Evolutionary conservation across 805 yeast genomes (phyloP), one percentile per base, ranked within the genome.

Genomic region (Starmerella sirachaensis): DNA sequence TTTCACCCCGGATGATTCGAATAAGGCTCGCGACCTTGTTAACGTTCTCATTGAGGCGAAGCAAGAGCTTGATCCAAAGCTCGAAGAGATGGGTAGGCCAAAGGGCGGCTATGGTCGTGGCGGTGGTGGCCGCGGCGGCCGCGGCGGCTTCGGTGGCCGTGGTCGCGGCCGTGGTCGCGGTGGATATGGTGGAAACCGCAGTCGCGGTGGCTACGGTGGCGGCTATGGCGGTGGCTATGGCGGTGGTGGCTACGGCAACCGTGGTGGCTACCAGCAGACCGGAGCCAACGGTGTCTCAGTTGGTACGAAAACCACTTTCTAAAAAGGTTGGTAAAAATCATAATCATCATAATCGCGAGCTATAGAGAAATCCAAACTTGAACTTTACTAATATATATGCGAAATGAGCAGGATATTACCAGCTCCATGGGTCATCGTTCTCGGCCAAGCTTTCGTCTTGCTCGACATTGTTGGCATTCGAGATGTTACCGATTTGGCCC

Each of bases 1-100:
- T 62, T 91, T 91, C 73, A 84, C 96, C 42, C 80, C 75, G 48
- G 86, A 70, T 49, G 83, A 85, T 69, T 68, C 83, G 53, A 75
- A 79, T 65, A 73, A 85, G 63, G 96, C 97, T 52, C 80, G 82
- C 54, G 91, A 84, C 55, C 72, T 91, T 58, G 73, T 88, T 55
- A 78, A 80, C 55, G 86, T 91, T 56, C 71, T 91, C 70, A 74
- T 77, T 62, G 98, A 91, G 71, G 98, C 98, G 49, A 80, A 88
- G 59, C 98, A 91, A 66, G 70, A 72, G 43, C 66, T 91, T 52
- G 93, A 94, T 49, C 78, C 78, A 37, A 83, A 75, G 57, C 71
- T 91, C 55, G 69, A 70, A 57, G 76, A 74, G 58, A 76, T 74
- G 66, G 83, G 79, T 53, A 76, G 78, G 57, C 81, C 82, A 17